Conservation (phyloP, 2,329 filamentous ascomycete genomes). For the Penicillium polonicum region DNA sequence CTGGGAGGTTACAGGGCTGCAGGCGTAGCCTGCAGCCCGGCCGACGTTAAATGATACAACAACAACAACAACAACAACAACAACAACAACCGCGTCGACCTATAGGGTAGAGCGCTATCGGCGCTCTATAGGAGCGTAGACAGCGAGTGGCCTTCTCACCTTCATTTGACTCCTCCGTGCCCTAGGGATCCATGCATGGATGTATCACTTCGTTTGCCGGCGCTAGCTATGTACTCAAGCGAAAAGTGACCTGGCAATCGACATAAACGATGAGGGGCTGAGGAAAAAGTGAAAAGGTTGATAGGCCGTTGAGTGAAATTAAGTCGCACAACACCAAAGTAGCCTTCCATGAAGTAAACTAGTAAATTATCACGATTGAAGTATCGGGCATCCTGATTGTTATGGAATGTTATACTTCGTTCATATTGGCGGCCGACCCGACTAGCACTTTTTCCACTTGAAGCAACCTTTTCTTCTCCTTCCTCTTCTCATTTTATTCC, state of each 20-base stretch:
- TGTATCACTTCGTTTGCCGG: not conserved
- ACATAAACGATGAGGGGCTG: not conserved
- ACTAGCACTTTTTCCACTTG: not conserved
- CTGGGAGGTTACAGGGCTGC: too few species aligned
- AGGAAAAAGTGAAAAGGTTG: not conserved
- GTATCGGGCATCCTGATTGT: not conserved
- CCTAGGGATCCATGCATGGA: not conserved
- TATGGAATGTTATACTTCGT: not conserved
- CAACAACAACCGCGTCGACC: too few species aligned
- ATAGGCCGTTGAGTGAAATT: not conserved
- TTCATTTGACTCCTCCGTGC: not conserved
- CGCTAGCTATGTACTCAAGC: not conserved
- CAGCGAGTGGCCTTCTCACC: too few species aligned
- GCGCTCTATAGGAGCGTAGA: too few species aligned
- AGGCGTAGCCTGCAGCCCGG: too few species aligned
- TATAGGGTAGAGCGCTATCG: too few species aligned
- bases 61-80: too few species aligned
- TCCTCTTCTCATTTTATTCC: not conserved
- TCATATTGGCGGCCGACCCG: not conserved
- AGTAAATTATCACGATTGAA: not conserved
- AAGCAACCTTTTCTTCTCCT: too few species aligned
- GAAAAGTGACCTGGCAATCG: not conserved
- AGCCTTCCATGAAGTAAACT: not conserved
- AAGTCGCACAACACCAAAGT: not conserved
- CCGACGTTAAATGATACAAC: too few species aligned